phyloP scores from a whole-genome alignment of 2,329 filamentous ascomycete genomes.

The Alternaria tenuissima region DNA sequence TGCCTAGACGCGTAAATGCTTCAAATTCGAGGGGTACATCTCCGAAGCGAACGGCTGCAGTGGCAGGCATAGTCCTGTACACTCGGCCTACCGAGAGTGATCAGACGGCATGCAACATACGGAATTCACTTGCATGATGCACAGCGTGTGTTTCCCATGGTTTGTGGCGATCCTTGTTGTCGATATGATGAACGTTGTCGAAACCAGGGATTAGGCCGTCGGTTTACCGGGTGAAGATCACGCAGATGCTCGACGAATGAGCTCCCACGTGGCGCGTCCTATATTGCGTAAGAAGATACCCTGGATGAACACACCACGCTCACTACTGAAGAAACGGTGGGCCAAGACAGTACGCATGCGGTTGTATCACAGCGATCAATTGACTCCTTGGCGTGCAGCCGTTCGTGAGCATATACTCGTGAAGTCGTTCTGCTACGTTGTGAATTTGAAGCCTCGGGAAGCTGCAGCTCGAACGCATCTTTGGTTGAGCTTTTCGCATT shows the following conservation, averaged over 20 bases:
- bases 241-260: slow-evolving; percentile 7
- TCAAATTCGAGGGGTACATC: not conserved
- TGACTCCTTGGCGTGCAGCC: not conserved
- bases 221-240: not conserved
- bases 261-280: not conserved
- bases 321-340: not conserved
- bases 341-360: not conserved
- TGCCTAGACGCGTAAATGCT: not conserved
- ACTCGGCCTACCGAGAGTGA: not conserved
- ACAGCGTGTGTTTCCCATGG: not conserved
- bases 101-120: not conserved
- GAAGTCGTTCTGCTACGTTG: too few relatives aligned
- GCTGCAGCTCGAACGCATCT: not conserved
- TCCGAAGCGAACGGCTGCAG: not conserved
- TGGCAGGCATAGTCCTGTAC: not conserved
- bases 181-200: not conserved
- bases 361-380: not conserved
- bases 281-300: not conserved
- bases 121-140: slow-evolving; percentile 1
- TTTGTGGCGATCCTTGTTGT: not conserved
- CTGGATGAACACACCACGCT: not conserved
- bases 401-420: not conserved
- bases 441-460: not conserved
- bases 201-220: not conserved
- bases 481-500: not conserved